A percentile compares a stretch with the other conserved stretches of the same genome.
Evolutionary conservation across 768 basidiomycete species (phyloP).

Genomic region (Tulasnella sp.): DNA sequence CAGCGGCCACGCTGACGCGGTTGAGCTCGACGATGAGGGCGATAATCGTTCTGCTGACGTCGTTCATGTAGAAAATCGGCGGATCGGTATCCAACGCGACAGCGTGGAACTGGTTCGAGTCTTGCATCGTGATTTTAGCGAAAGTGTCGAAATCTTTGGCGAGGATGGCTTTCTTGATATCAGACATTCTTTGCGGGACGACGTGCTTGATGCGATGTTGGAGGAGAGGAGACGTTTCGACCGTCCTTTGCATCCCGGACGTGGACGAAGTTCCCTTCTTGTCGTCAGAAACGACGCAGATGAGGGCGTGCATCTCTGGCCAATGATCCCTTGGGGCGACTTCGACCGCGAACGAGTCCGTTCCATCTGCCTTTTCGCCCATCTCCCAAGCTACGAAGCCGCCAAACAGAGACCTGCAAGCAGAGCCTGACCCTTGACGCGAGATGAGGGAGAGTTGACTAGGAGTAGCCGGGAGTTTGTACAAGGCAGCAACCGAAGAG

Average conservation of each 20-base stretch:
- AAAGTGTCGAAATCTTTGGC: constrained; percentile 77
- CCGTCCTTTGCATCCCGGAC: constrained; percentile 94
- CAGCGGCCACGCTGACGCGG: constrained; percentile 51
- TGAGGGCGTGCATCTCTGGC: constrained; percentile 93
- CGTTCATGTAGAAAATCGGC: constrained; percentile 99
- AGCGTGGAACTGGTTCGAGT: constrained; percentile 98
- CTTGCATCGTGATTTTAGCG: constrained; percentile 87
- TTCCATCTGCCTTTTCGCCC: constrained; percentile 53
- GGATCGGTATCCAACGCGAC: constrained; percentile 94
- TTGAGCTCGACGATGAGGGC: constrained; percentile 87
- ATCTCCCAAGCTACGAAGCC: constrained; percentile 95
- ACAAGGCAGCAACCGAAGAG: constrained; percentile 77
- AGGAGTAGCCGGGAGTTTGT: constrained; percentile 62
- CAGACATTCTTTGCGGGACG: constrained; percentile 79
- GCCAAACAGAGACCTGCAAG: constrained; percentile 94
- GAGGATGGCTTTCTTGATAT: constrained; percentile 69
- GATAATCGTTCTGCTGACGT: constrained; percentile 90
- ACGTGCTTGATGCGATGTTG: constrained; percentile 78
- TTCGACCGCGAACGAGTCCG: constrained; percentile 80
- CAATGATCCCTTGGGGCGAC: constrained; percentile 79
- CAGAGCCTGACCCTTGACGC: constrained; percentile 94
- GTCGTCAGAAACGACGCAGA: constrained; percentile 90
- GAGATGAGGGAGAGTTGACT: constrained; percentile 87
- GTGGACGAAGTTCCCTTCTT: constrained; percentile 96
- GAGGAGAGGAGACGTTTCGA: constrained; percentile 80